Evolutionary conservation across 1,284 basidiomycete genomes (phyloP), one percentile per base, ranked within the genome.

Genomic region (Fomitopsis palustris): DNA sequence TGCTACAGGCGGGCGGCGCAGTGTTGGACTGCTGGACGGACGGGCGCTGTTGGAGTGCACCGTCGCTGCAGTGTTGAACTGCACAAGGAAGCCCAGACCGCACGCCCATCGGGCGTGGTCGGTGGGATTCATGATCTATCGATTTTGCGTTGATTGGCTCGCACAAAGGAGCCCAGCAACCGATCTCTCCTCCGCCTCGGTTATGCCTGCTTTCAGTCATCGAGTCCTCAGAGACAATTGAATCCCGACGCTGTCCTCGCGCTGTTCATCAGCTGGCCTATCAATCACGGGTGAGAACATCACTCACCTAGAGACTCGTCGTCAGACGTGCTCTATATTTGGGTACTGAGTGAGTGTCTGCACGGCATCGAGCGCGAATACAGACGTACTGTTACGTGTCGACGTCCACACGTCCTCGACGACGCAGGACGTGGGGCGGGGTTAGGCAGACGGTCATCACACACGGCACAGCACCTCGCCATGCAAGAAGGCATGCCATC

Each of bases 401-500:
- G 25, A 21, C 23, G 23, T 45, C 43, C 23, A 16, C 14, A 47
- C 25, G 21, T 1, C 42, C 6, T 23, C 17, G 23, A 49, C 21
- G 29, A 31, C 45, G 10, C 17, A 33, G 10, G 31, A 33, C 10
- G 31, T 49, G 21, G 14, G 29, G 45, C 10, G 29, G 27, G 17
- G 27, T 23, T n/a, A 14, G 16, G 35, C 16, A 8, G n/a, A 39
- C 21, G 27, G 25, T 33, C 31, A 17, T 55, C 19, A 58, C 7
- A 49, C 53, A 23, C 53, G 52, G 53, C 57, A 58, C 19, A 61
- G 23, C 33, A 78, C 64, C 62, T 78, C 75, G 3, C 77, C 72
- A 41, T 75, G 68, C 39, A 74, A 43, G 19, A 75, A 2, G 7
- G 63, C 64, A 43, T 72, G 72, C 75, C 71, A 77, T 0, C 69